Base-by-base conservation (phyloP, 306 rosid species). In the Psophocarpus tetragonolobus region DNA sequence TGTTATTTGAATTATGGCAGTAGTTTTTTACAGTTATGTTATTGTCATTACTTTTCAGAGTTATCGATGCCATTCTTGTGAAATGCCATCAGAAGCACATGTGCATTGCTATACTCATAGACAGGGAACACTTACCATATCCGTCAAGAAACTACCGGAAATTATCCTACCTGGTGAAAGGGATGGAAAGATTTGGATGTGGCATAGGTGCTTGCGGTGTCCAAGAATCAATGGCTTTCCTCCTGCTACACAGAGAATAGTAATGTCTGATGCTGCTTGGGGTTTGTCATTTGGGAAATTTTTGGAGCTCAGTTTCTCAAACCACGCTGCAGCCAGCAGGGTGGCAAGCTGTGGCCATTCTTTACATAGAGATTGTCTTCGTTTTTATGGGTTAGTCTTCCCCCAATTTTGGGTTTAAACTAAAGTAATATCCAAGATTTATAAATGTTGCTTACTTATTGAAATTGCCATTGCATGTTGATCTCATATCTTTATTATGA, bases 221-320 rank as follows among this genome's bases (percentile, higher is more conserved):
- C 99, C 98, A 54, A 88, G 97, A 79, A 81, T 60, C 78, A 83
- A 83, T 76, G 97, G 99, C n/a, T 96, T 90, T 84, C 99, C 99
- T 66, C 97, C 97, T 62, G 96, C 99, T 54, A 96, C 97, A 61
- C 88, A 84, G 32, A 87, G 99, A 87, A 87, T 96, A 80, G 81
- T 96, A 68, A 96, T 96, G 99, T 92, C 99, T 67, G 97, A 96
- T 86, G 99, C 99, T 74, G 99, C 99, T 29, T 96, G 99, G 99
- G 99, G 98, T 79, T 87, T 96, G 79, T 96, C 99, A 20, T 92
- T 96, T 69, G 99, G 99, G 68, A 96, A 96, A 81, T 96, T 96
- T 90, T 88, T 96, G 96, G 99, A 96, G 92, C 97, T 96, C 75
- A 96, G 99, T 79, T 96, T 96, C 85, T 96, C 99, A 66, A 96